A percentile compares a stretch with the other conserved stretches of the same genome.
Evolutionary conservation across 306 rosid species (phyloP).

Genomic region (Prunus mume): DNA sequence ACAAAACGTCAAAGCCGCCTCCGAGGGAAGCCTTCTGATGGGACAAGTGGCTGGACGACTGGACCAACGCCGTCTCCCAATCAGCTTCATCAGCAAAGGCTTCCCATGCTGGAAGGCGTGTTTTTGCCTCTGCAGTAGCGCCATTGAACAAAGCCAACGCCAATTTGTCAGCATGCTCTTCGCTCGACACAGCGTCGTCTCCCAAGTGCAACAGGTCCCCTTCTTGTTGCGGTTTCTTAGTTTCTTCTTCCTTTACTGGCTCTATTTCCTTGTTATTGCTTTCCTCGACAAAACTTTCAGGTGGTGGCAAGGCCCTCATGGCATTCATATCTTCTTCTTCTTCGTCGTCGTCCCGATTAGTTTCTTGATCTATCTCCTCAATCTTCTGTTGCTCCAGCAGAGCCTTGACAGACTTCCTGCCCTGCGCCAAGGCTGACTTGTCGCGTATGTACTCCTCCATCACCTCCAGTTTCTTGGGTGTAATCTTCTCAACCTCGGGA

Average conservation of each 20-base stretch:
- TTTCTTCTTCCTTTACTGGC: slow-evolving; percentile 25
- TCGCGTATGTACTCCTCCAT: slow-evolving; percentile 79
- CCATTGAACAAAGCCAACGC: slow-evolving; percentile 84
- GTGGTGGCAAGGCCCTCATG: slow-evolving; percentile 69
- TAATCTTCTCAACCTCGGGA: slow-evolving; percentile 73
- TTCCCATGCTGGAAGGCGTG: slow-evolving; percentile 50
- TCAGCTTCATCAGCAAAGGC: slow-evolving; percentile 63
- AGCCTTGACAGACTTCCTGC: not conserved
- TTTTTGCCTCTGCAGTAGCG: not conserved
- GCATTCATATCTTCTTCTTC: slow-evolving; percentile 48
- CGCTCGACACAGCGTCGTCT: slow-evolving; percentile 35
- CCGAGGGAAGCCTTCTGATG: slow-evolving; percentile 52
- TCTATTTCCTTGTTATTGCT: not conserved
- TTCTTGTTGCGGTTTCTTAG: slow-evolving; percentile 11
- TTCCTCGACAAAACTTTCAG: slow-evolving; percentile 33
- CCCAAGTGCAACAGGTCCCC: slow-evolving; percentile 74
- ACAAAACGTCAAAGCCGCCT: slow-evolving; percentile 69
- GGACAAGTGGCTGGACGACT: slow-evolving; percentile 51
- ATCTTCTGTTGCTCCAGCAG: slow-evolving; percentile 2
- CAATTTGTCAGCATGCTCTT: slow-evolving; percentile 45
- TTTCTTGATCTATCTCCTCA: not conserved
- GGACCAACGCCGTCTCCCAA: slow-evolving; percentile 82
- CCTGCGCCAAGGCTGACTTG: slow-evolving; percentile 42
- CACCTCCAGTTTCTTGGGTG: slow-evolving; percentile 62
- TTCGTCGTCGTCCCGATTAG: slow-evolving; percentile 26